These are phyloP conservation scores for Fraxinus latifolia DNA, from an alignment of 305 asterid genomes.

Conservation along the genomic window DNA sequence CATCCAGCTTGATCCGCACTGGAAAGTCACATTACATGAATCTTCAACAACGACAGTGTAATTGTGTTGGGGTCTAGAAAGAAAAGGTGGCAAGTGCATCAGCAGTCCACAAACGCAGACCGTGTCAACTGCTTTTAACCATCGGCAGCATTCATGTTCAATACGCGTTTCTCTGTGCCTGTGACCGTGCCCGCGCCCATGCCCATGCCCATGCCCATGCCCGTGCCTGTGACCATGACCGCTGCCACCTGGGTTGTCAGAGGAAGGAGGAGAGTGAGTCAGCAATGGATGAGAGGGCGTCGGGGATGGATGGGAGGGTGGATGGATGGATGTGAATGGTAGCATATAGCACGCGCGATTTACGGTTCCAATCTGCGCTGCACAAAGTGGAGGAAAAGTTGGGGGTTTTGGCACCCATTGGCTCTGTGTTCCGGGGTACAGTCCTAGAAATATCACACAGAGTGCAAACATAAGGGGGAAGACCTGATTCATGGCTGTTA, in stretches of 20 bases:
- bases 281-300: neutral
- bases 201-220: slow-evolving; percentile 10
- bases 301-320: slow-evolving; percentile 22
- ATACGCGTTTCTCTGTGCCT: slow-evolving; percentile 4
- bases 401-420: slow-evolving; percentile 24
- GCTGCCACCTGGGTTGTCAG: neutral
- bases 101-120: slow-evolving; percentile 51
- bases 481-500: slow-evolving; percentile 32
- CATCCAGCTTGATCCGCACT: slow-evolving; percentile 36
- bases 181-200: slow-evolving; percentile 15
- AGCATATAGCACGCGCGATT: slow-evolving; percentile 49
- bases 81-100: slow-evolving; percentile 49
- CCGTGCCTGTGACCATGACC: neutral
- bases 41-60: slow-evolving; percentile 43
- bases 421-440: slow-evolving; percentile 31
- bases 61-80: slow-evolving; percentile 48
- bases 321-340: slow-evolving; percentile 33
- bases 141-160: slow-evolving; percentile 52
- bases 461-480: slow-evolving; percentile 23
- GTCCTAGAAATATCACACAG: slow-evolving; percentile 30
- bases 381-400: slow-evolving; percentile 39
- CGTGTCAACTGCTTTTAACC: slow-evolving; percentile 41
- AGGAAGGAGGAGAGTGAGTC: neutral
- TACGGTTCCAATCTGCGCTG: slow-evolving; percentile 42
- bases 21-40: slow-evolving; percentile 40